Conservation (phyloP, 129 eudicot species). For the Artemisia annua region DNA sequence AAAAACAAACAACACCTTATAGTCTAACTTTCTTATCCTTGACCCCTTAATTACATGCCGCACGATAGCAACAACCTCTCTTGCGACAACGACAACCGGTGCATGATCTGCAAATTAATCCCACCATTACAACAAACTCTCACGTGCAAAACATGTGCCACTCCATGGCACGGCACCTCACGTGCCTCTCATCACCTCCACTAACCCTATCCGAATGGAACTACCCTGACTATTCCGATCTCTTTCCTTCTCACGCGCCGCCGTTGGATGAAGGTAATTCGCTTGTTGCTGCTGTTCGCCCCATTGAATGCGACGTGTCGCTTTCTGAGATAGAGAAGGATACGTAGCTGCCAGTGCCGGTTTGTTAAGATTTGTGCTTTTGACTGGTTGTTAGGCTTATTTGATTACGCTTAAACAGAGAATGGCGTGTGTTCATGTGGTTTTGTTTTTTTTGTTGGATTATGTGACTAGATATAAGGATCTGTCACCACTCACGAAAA, state of each 20-base stretch:
- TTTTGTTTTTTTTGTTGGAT: too few species aligned
- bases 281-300: slow-evolving; percentile 55
- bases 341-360: too few species aligned
- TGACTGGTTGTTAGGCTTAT: too few species aligned
- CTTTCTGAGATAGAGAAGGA: slow-evolving; percentile 75
- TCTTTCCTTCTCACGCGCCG: slow-evolving; percentile 27
- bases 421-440: too few species aligned
- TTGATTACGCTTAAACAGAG: too few species aligned
- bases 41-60: slow-evolving; percentile 35
- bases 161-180: slow-evolving; percentile 41
- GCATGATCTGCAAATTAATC: slow-evolving; percentile 72
- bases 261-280: background rate
- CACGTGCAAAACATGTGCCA: slow-evolving; percentile 66
- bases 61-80: slow-evolving; percentile 53
- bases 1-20: too few species aligned
- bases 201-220: slow-evolving; percentile 64
- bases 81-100: slow-evolving; percentile 74
- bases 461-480: too few species aligned
- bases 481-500: too few species aligned
- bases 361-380: too few species aligned
- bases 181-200: slow-evolving; percentile 22
- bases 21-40: too few species aligned
- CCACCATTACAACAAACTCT: slow-evolving; percentile 53
- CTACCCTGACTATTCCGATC: slow-evolving; percentile 63
- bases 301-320: slow-evolving; percentile 60